Conservation (phyloP, 305 asterid species). For the Striga hermonthica region DNA sequence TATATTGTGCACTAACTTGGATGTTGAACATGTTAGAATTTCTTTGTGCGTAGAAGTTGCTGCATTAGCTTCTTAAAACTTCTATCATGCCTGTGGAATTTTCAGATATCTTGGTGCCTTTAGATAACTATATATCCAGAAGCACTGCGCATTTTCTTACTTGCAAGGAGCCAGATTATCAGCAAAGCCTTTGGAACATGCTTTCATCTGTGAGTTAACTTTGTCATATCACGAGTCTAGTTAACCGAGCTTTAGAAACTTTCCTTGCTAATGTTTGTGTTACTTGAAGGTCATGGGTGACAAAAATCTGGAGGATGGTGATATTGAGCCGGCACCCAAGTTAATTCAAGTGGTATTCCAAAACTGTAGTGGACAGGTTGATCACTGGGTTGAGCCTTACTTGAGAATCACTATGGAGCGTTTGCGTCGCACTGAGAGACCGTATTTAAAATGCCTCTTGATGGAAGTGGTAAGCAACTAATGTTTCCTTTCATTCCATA, state of each 20-base stretch:
- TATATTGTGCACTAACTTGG: neutral
- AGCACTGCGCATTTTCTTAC: constrained; percentile 81
- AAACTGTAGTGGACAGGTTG: constrained; percentile 94
- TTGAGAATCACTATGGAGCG: constrained; percentile 80
- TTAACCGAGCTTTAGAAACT: constrained; percentile 8
- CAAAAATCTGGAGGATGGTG: constrained; percentile 88
- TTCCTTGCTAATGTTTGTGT: constrained; percentile 22
- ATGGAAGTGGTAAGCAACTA: constrained; percentile 73
- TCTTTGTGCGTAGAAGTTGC: neutral
- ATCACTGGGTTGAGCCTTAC: constrained; percentile 98
- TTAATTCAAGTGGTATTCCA: constrained; percentile 89
- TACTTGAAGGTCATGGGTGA: constrained; percentile 74
- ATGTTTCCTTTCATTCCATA: neutral
- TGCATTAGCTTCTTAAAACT: constrained; percentile 22
- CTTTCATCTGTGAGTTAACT: constrained; percentile 73
- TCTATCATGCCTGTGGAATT: constrained; percentile 29
- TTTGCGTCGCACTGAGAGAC: constrained; percentile 68
- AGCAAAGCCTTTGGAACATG: constrained; percentile 98
- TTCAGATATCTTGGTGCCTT: constrained; percentile 91
- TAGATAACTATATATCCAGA: constrained; percentile 91
- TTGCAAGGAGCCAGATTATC: constrained; percentile 96
- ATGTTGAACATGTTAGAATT: constrained; percentile 4
- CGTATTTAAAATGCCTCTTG: constrained; percentile 75
- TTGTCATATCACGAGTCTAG: constrained; percentile 21
- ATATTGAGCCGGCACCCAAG: constrained; percentile 97